phyloP scores from a whole-genome alignment of 306 rosid genomes.

The Hippophae rhamnoides region DNA sequence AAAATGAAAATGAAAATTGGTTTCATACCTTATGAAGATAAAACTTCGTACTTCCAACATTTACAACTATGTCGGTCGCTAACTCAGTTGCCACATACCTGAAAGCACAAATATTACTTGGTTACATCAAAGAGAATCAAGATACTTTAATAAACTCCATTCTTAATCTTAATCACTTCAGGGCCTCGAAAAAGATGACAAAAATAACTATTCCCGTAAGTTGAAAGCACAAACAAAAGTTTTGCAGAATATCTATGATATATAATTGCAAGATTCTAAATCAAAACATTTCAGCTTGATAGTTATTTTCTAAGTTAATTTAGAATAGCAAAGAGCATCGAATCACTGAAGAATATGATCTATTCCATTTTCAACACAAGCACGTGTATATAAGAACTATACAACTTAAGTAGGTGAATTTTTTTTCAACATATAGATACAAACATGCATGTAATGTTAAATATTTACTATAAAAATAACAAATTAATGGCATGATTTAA shows the following conservation, averaged over 20 bases:
- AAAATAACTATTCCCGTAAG: not conserved
- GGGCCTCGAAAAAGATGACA: not conserved
- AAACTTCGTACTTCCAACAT: constrained; percentile 64
- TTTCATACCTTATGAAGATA: constrained; percentile 80
- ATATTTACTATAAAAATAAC: too few relatives aligned
- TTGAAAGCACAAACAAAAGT: not conserved
- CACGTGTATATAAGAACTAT: too few relatives aligned
- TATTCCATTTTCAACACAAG: too few relatives aligned
- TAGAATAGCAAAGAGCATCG: not conserved
- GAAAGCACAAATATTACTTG: constrained; percentile 17
- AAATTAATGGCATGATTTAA: too few relatives aligned
- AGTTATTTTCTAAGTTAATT: not conserved
- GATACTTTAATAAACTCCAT: constrained; percentile 12
- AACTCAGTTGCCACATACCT: constrained; percentile 74
- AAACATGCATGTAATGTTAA: too few relatives aligned
- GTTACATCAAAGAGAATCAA: constrained; percentile 9
- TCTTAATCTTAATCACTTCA: not conserved
- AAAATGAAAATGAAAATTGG: constrained; percentile 5
- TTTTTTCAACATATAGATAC: too few relatives aligned
- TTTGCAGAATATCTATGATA: not conserved
- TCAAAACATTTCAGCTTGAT: not conserved
- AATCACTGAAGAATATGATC: not conserved
- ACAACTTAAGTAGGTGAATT: too few relatives aligned
- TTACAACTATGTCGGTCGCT: constrained; percentile 59
- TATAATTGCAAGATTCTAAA: not conserved